A percentile compares a stretch with the other conserved stretches of the same genome.
Evolutionary conservation across 2,329 filamentous ascomycete species (phyloP).

Genomic region (Paraconiothyrium brasiliense): DNA sequence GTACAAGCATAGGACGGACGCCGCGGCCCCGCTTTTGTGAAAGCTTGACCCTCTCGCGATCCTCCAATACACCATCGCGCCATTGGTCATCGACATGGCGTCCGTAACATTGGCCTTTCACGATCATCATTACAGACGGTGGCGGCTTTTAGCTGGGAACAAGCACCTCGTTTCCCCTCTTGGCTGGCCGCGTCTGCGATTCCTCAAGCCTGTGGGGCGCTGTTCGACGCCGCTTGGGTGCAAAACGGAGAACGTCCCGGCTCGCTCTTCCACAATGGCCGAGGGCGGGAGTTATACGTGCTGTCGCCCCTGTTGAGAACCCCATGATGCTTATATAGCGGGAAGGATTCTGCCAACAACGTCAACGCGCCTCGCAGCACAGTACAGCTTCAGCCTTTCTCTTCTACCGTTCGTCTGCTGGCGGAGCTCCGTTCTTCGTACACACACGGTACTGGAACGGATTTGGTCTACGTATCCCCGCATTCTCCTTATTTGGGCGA

Average conservation of each 20-base stretch:
- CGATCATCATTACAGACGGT: not conserved
- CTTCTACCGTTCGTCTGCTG: not conserved
- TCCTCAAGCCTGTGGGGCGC: not conserved
- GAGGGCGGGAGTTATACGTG: not conserved
- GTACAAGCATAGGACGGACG: not conserved
- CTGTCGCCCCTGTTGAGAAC: not conserved
- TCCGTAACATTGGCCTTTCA: not conserved
- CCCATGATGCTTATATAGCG: not conserved
- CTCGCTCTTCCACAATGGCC: conserved; percentile 15
- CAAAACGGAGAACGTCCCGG: conserved; percentile 2
- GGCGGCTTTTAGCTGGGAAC: not conserved
- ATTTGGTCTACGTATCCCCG: not conserved
- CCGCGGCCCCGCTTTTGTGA: conserved; percentile 3
- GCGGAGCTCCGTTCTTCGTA: not conserved
- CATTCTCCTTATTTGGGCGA: not conserved
- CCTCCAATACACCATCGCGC: not conserved
- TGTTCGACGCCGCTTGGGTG: not conserved
- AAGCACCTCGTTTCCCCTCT: not conserved
- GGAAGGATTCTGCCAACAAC: not conserved
- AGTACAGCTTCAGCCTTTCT: not conserved
- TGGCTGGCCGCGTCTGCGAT: not conserved
- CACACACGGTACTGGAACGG: not conserved
- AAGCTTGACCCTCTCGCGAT: conserved; percentile 3
- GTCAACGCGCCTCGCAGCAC: not conserved
- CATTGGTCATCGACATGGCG: not conserved